Base-by-base conservation (phyloP, 192 early-diverging fungal species). In the Gryganskiella cystojenkinii region DNA sequence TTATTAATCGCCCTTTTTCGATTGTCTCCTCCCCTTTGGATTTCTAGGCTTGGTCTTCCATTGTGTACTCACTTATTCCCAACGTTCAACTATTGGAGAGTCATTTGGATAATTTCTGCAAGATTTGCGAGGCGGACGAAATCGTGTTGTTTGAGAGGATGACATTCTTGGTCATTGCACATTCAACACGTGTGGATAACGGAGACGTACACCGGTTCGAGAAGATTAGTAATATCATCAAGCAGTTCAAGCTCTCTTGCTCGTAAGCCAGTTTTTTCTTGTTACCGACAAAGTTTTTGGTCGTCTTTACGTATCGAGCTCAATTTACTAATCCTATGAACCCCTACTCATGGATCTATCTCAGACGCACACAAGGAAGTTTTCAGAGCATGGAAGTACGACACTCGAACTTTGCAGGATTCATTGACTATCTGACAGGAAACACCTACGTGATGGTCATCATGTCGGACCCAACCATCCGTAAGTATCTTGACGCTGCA, bases 121-220 rank as follows among this genome's bases (percentile, higher is more conserved):
- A 68, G 28, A 85, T 95, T 67, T 94, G 94, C 62, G 98, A 98
- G 53, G 96, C 96, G 1, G 89, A 94, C 46, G 96, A 99, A 78
- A 93, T 99, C 28, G 93, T 97, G 3, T 80, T 99, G 27, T 99
- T 98, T 79, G 98, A 99, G 79, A 81, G 93, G 30, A 90, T 95
- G 25, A 98, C 98, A 24, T 99, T 99, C 75, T 82, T 99, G 62
- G 95, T 98, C 30, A 96, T 99, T 71, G 92, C 95, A 11, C 92
- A 93, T 69, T 83, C 91, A 22, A 89, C 90, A 28, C 71, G 71
- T 10, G 81, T 87, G 30, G 81, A 84, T 35, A 82, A 87, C 62
- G 79, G 73, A 9, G 95, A 96, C 67, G 70, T 86, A 4, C 92
- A 94, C 67, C 90, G 95, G 14, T 96, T 96, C 78, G 94, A 95